phyloP scores from a whole-genome alignment of 495 filamentous ascomycete species.

The Lindgomyces ingoldianus region DNA sequence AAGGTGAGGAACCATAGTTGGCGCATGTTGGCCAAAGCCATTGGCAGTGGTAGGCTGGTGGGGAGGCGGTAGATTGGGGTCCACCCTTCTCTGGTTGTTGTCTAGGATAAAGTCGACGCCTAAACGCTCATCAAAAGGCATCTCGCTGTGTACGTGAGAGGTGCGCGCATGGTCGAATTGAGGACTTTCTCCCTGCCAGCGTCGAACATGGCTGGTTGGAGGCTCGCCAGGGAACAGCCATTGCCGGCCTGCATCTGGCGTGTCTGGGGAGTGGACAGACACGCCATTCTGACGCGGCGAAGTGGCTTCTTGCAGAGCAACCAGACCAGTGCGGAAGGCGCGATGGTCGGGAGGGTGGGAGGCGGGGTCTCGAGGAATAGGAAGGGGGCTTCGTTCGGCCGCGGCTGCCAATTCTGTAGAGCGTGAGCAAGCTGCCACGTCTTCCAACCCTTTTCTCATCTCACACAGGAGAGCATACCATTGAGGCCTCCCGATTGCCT shows the following conservation, averaged over 20 bases:
- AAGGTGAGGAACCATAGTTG: constrained; percentile 16
- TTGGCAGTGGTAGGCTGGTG: constrained; percentile 29
- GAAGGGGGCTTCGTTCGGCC: constrained; percentile 32
- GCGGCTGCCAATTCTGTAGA: constrained; percentile 36
- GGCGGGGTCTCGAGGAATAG: constrained; percentile 9
- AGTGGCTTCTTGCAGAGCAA: neutral
- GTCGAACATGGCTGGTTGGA: constrained; percentile 32
- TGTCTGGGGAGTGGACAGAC: constrained; percentile 5
- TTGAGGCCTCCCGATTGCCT: constrained; percentile 38
- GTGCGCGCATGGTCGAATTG: constrained; percentile 52
- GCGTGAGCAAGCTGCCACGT: constrained; percentile 19
- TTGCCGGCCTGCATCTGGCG: constrained; percentile 17
- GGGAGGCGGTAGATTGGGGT: constrained; percentile 7
- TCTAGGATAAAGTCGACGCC: constrained; percentile 70
- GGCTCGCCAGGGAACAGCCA: constrained; percentile 35
- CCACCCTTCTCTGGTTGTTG: constrained; percentile 31
- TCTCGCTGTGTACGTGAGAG: constrained; percentile 48
- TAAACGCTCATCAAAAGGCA: constrained; percentile 59
- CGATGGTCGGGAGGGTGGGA: constrained; percentile 12
- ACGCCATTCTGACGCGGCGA: constrained; percentile 17
- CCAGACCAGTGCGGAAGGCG: constrained; percentile 6
- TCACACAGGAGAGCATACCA: constrained; percentile 30
- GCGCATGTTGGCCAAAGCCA: constrained; percentile 45
- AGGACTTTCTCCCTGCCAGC: constrained; percentile 35
- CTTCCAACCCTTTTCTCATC: neutral